Evolutionary conservation across 805 yeast species (phyloP).

Genomic region (Candida suzukii): DNA sequence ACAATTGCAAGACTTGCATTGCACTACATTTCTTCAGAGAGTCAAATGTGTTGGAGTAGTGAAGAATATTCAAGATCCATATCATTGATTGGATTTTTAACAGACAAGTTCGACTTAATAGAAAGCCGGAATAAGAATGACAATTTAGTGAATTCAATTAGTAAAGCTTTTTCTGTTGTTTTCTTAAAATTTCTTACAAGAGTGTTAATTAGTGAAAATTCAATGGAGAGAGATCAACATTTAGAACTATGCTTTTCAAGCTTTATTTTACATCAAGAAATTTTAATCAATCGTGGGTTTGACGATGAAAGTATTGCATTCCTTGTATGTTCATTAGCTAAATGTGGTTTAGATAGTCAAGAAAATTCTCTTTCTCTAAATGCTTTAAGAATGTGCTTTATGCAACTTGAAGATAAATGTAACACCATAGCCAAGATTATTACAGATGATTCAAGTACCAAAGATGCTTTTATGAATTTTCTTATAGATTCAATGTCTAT

Average conservation of each 20-base stretch:
- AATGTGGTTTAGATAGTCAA: neutral
- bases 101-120: too few species aligned
- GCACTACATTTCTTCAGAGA: neutral
- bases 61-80: too few species aligned
- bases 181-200: neutral
- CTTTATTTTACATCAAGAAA: neutral
- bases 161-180: neutral
- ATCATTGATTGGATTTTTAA: too few species aligned
- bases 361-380: neutral
- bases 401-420: neutral
- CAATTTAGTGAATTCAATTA: too few species aligned
- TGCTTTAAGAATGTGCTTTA: slow-evolving; percentile 1
- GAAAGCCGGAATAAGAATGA: too few species aligned
- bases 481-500: neutral
- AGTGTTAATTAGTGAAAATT: neutral
- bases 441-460: neutral
- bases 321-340: neutral
- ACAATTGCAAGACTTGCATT: slow-evolving; percentile 6
- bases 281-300: neutral
- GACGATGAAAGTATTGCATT: neutral
- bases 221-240: neutral
- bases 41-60: too few species aligned
- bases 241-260: neutral
- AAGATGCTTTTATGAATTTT: neutral
- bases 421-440: slow-evolving; percentile 1